A percentile compares a stretch with the other conserved stretches of the same genome.
Conservation (phyloP, 306 rosid genomes). For the Prunus salicina region DNA sequence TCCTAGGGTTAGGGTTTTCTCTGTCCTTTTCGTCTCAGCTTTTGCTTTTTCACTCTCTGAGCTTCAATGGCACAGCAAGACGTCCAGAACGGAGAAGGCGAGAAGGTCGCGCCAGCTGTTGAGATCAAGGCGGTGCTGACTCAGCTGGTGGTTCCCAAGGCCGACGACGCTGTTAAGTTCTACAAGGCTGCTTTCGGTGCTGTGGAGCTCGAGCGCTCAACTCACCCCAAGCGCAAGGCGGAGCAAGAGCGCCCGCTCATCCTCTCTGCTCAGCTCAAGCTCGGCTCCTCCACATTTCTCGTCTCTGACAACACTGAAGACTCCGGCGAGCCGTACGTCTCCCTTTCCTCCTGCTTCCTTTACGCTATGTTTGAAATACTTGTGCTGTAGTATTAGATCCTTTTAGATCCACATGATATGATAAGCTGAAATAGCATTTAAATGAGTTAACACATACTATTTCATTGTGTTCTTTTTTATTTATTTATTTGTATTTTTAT, state of each 20-base stretch:
- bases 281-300: slow-evolving; percentile 49
- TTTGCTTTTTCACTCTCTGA: not conserved
- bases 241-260: slow-evolving; percentile 71
- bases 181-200: slow-evolving; percentile 80
- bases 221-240: slow-evolving; percentile 77
- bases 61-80: slow-evolving; percentile 57
- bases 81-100: slow-evolving; percentile 53
- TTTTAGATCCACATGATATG: slow-evolving; percentile 8
- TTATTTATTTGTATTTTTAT: too few species aligned
- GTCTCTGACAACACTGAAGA: slow-evolving; percentile 45
- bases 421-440: too few species aligned
- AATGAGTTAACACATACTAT: too few species aligned
- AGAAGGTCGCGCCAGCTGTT: slow-evolving; percentile 11
- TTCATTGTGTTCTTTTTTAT: not conserved
- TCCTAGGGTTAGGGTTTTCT: slow-evolving; percentile 46
- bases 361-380: not conserved
- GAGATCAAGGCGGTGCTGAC: slow-evolving; percentile 48
- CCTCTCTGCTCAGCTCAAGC: slow-evolving; percentile 53
- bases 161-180: slow-evolving; percentile 63
- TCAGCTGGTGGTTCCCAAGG: slow-evolving; percentile 58
- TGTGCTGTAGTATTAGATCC: not conserved
- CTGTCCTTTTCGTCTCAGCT: not conserved
- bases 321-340: slow-evolving; percentile 39
- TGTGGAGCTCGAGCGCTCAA: slow-evolving; percentile 51
- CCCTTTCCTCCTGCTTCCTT: not conserved